Conservation (phyloP, 1,284 basidiomycete species). For the Cystobasidium slooffiae region DNA sequence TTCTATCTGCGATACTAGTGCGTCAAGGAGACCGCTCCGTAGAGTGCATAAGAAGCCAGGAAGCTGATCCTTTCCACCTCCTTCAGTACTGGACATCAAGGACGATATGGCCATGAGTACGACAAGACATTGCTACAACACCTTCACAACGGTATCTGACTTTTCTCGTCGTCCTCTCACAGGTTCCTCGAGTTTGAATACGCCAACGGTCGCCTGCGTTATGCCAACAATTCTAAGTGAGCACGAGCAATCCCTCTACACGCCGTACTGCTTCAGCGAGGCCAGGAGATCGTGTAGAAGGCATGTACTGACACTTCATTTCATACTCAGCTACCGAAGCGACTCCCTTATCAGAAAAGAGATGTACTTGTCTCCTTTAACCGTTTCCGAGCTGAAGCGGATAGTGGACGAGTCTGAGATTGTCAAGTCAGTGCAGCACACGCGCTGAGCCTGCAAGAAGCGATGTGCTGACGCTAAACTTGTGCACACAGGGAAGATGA, state of each 20-base stretch:
- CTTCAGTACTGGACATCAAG: conserved; percentile 85
- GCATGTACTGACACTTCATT: no score
- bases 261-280: neutral
- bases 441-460: neutral
- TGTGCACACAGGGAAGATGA: conserved; percentile 82
- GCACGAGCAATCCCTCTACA: conserved; percentile 1
- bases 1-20: conserved; percentile 54
- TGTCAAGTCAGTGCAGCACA: conserved; percentile 71
- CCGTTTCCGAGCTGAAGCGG: conserved; percentile 89
- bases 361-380: conserved; percentile 91
- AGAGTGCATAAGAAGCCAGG: neutral
- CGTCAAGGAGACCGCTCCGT: neutral
- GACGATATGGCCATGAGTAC: conserved; percentile 87
- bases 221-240: conserved; percentile 95
- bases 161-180: conserved; percentile 73
- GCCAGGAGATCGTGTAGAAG: neutral
- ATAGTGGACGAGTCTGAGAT: conserved; percentile 96
- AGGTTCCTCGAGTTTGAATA: conserved; percentile 99
- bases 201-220: conserved; percentile 92
- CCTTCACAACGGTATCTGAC: neutral
- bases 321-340: conserved; percentile 71
- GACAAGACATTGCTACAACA: neutral
- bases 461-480: neutral
- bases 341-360: conserved; percentile 98
- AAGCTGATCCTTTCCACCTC: neutral